A percentile compares a stretch with the other conserved stretches of the same genome.
These are phyloP conservation scores for Serendipita sp. DNA, from an alignment of 768 basidiomycete genomes.

Conservation along the genomic window DNA sequence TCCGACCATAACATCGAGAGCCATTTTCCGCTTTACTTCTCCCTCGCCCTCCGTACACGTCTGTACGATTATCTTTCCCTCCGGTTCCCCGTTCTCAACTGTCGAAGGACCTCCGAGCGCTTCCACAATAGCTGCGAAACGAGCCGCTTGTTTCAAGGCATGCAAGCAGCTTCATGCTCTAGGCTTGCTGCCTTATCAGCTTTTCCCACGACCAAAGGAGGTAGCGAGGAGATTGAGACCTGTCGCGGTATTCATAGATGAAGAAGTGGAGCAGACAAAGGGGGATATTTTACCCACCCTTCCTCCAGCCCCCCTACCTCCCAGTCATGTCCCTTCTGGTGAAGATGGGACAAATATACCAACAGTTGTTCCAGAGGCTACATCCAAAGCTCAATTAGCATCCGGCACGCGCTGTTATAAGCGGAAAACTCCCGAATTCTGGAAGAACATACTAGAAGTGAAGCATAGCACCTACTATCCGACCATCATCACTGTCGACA, in stretches of 20 bases:
- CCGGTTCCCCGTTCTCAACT: slow-evolving; percentile 17
- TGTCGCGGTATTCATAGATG: slow-evolving; percentile 7
- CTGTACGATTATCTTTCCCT: slow-evolving; percentile 36
- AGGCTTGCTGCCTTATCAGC: slow-evolving; percentile 34
- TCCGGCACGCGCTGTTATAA: slow-evolving; percentile 38
- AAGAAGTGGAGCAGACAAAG: slow-evolving; percentile 12
- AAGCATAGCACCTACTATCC: slow-evolving; percentile 30
- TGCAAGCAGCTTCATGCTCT: slow-evolving; percentile 34
- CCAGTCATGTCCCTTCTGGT: background rate
- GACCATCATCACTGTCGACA: slow-evolving; percentile 29
- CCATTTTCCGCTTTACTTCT: slow-evolving; percentile 22
- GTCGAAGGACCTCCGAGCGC: slow-evolving; percentile 24
- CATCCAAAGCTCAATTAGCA: background rate
- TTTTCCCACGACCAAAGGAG: slow-evolving; percentile 18
- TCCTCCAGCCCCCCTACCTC: slow-evolving; percentile 11
- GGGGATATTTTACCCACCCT: slow-evolving; percentile 11
- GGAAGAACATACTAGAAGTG: slow-evolving; percentile 30
- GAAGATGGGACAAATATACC: background rate
- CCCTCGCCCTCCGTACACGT: slow-evolving; percentile 20
- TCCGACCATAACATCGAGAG: slow-evolving; percentile 7
- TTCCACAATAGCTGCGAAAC: slow-evolving; percentile 38
- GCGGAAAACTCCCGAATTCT: slow-evolving; percentile 49
- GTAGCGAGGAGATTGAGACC: slow-evolving; percentile 5
- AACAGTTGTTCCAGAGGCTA: background rate
- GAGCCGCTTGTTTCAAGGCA: slow-evolving; percentile 40